Percentiles rank a stretch among this genome's conserved stretches.
These are phyloP conservation scores for Quercus mongolica DNA, from an alignment of 306 rosid genomes.

Conservation along the genomic window DNA sequence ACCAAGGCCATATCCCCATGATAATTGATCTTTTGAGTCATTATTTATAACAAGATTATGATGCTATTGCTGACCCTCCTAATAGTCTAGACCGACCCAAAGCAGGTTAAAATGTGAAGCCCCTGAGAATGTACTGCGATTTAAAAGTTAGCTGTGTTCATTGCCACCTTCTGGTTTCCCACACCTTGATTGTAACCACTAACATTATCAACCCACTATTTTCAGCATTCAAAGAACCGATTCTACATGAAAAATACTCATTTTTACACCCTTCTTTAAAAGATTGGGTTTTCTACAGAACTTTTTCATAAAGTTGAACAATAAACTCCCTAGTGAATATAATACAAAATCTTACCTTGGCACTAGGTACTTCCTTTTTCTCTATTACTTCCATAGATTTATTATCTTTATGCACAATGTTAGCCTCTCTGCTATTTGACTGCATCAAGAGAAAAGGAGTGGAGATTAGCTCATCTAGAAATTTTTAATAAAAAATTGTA, in stretches of 20 bases:
- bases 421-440: constrained; percentile 16
- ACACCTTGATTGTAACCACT: not conserved
- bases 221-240: not conserved
- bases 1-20: too few species aligned
- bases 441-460: constrained; percentile 10
- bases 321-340: not conserved
- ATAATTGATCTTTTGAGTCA: not conserved
- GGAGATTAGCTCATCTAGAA: not conserved
- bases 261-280: constrained; percentile 3
- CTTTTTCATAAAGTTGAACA: not conserved
- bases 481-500: not conserved
- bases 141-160: too few species aligned
- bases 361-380: constrained; percentile 21
- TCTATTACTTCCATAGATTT: constrained; percentile 24
- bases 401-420: constrained; percentile 6
- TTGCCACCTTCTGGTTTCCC: too few species aligned
- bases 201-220: not conserved
- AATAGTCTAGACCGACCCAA: too few species aligned
- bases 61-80: too few species aligned
- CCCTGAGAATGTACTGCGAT: too few species aligned
- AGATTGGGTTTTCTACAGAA: not conserved
- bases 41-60: not conserved
- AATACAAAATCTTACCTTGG: constrained; percentile 28
- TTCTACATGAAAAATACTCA: too few species aligned
- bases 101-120: too few species aligned